Percentiles rank a stretch among this genome's conserved stretches.
These are phyloP conservation scores for Parasitella parasitica DNA, from an alignment of 371 early-diverging fungal genomes.

Conservation along the genomic window DNA sequence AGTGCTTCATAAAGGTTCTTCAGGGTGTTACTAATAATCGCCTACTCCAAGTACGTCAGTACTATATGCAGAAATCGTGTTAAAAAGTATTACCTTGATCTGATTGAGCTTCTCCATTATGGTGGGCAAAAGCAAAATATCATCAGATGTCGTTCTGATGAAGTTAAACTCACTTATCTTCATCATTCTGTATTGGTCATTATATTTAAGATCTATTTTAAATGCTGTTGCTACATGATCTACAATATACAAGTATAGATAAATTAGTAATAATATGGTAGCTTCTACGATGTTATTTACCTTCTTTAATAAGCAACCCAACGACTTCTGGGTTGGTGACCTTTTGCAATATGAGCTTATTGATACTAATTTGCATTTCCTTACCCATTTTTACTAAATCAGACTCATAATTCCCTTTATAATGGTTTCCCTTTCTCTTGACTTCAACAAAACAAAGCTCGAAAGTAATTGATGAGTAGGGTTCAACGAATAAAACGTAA, in stretches of 20 bases:
- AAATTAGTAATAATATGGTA: neutral
- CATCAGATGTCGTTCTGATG: neutral
- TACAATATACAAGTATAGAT: neutral
- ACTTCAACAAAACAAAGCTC: slow-evolving; percentile 20
- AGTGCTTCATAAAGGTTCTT: too few species aligned
- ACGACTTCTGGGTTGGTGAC: slow-evolving; percentile 17
- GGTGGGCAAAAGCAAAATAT: slow-evolving; percentile 1
- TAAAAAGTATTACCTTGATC: neutral
- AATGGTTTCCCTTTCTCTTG: slow-evolving; percentile 16
- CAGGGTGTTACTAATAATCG: too few species aligned
- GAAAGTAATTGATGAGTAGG: slow-evolving; percentile 8
- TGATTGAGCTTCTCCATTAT: neutral
- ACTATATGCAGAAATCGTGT: too few species aligned
- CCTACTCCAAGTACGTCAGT: too few species aligned
- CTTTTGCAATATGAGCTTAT: slow-evolving; percentile 18
- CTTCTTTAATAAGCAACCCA: slow-evolving; percentile 15
- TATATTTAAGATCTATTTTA: neutral
- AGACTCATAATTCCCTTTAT: slow-evolving; percentile 8
- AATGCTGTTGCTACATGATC: neutral
- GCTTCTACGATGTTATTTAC: too few species aligned
- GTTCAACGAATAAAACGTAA: slow-evolving; percentile 13
- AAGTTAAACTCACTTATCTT: neutral
- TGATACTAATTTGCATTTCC: slow-evolving; percentile 14
- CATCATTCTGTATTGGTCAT: slow-evolving; percentile 4
- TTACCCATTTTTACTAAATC: slow-evolving; percentile 20